phyloP scores from a whole-genome alignment of 495 filamentous ascomycete genomes.

The Penicillium pancosmium region DNA sequence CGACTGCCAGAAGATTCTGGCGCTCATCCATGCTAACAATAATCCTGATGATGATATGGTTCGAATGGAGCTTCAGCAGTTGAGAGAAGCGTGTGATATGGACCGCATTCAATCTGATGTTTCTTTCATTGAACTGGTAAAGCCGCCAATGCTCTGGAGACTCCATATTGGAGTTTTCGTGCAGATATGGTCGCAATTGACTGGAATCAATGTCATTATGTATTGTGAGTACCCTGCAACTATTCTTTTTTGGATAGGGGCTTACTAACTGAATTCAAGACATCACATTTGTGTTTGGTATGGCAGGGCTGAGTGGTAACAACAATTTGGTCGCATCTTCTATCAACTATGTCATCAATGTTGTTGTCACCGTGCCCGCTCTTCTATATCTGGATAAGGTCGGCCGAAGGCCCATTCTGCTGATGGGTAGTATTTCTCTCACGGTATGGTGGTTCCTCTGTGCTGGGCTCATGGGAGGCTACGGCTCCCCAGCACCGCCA shows the following conservation, averaged over 20 bases:
- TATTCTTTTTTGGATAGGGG: neutral
- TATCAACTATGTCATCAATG: slow-evolving; percentile 71
- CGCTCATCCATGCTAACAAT: slow-evolving; percentile 65
- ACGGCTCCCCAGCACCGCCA: slow-evolving; percentile 54
- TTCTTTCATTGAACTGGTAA: slow-evolving; percentile 71
- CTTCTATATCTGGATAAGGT: slow-evolving; percentile 63
- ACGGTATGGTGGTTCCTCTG: slow-evolving; percentile 68
- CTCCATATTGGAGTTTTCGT: slow-evolving; percentile 75
- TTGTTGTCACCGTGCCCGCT: slow-evolving; percentile 54
- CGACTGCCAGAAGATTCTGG: slow-evolving; percentile 62
- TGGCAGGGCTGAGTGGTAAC: slow-evolving; percentile 64
- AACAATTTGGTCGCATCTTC: slow-evolving; percentile 63
- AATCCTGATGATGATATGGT: slow-evolving; percentile 63
- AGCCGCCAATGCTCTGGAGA: slow-evolving; percentile 71
- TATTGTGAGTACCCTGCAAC: slow-evolving; percentile 26
- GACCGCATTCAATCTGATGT: slow-evolving; percentile 64
- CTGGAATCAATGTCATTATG: slow-evolving; percentile 89
- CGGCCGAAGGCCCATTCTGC: slow-evolving; percentile 63
- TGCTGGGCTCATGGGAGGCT: slow-evolving; percentile 62
- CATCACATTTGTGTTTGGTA: slow-evolving; percentile 66
- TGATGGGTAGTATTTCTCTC: slow-evolving; percentile 72
- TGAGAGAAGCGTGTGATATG: slow-evolving; percentile 68
- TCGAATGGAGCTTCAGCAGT: slow-evolving; percentile 66
- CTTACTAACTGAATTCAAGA: neutral
- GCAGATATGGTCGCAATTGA: slow-evolving; percentile 83